A percentile compares a stretch with the other conserved stretches of the same genome.
Evolutionary conservation across 2,329 filamentous ascomycete genomes (phyloP).

Genomic region (Fonsecaea multimorphosa): DNA sequence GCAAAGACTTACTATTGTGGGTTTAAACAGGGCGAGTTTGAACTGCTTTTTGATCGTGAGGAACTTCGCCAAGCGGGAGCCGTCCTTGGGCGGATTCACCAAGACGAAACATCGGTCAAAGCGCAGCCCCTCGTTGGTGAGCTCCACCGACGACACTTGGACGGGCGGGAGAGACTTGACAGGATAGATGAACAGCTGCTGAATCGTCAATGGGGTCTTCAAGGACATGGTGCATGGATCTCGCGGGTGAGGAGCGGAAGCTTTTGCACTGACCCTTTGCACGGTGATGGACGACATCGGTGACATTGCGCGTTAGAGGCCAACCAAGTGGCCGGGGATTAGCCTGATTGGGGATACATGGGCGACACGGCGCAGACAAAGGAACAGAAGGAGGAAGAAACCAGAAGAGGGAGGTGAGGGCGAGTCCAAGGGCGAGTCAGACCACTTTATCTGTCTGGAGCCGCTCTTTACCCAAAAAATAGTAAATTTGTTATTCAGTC

Average conservation of each 20-base stretch:
- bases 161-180: conserved; percentile 38
- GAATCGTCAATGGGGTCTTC: conserved; percentile 2
- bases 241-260: neutral
- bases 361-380: conserved; percentile 9
- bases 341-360: conserved; percentile 21
- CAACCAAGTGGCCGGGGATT: neutral
- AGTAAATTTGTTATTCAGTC: neutral
- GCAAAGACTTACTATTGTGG: conserved; percentile 25
- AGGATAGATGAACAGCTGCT: conserved; percentile 38
- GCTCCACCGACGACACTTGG: conserved; percentile 37
- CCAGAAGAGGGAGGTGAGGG: conserved; percentile 28
- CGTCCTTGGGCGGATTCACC: conserved; percentile 35
- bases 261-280: conserved; percentile 26
- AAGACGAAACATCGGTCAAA: conserved; percentile 38
- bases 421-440: conserved; percentile 25
- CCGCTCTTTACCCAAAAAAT: conserved; percentile 1
- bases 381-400: conserved; percentile 20
- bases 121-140: conserved; percentile 38
- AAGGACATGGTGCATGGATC: neutral
- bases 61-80: conserved; percentile 33
- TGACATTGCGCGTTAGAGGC: neutral
- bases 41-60: conserved; percentile 38
- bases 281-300: conserved; percentile 29
- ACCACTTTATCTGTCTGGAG: conserved; percentile 9
- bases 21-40: conserved; percentile 37